A percentile compares a stretch with the other conserved stretches of the same genome.
Evolutionary conservation across 2,329 filamentous ascomycete genomes (phyloP).

Genomic region (Cercospora citrullina): DNA sequence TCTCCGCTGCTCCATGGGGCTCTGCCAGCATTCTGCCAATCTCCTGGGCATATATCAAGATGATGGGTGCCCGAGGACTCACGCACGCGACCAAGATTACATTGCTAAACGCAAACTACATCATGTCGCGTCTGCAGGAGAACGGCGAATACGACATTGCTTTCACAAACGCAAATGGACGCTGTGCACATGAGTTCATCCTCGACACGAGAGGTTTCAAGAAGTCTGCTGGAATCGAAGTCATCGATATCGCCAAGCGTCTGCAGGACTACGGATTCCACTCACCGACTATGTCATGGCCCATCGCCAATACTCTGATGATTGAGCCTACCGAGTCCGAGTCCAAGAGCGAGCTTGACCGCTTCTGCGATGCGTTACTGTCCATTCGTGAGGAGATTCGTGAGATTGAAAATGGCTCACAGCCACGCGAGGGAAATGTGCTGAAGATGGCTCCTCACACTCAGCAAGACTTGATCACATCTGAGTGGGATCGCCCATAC

Average conservation of each 20-base stretch:
- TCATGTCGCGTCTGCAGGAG: constrained; percentile 79
- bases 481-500: constrained; percentile 82
- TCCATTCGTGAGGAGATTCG: constrained; percentile 82
- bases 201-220: constrained; percentile 85
- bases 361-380: constrained; percentile 88
- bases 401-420: constrained; percentile 75
- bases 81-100: constrained; percentile 89
- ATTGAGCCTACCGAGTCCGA: constrained; percentile 96
- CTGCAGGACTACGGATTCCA: constrained; percentile 98
- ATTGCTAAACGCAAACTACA: constrained; percentile 96
- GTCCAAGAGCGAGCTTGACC: constrained; percentile 86
- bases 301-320: constrained; percentile 93
- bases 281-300: constrained; percentile 95
- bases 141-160: constrained; percentile 75
- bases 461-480: constrained; percentile 72
- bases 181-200: constrained; percentile 97
- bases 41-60: constrained; percentile 90
- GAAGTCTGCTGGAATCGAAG: constrained; percentile 79
- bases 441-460: constrained; percentile 88
- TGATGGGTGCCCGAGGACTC: constrained; percentile 83
- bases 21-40: constrained; percentile 92
- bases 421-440: constrained; percentile 75
- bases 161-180: constrained; percentile 86
- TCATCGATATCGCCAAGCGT: constrained; percentile 93
- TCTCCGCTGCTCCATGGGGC: constrained; percentile 81